Evolutionary conservation across 2,329 filamentous ascomycete genomes (phyloP).

Genomic region (Colletotrichum sp.): DNA sequence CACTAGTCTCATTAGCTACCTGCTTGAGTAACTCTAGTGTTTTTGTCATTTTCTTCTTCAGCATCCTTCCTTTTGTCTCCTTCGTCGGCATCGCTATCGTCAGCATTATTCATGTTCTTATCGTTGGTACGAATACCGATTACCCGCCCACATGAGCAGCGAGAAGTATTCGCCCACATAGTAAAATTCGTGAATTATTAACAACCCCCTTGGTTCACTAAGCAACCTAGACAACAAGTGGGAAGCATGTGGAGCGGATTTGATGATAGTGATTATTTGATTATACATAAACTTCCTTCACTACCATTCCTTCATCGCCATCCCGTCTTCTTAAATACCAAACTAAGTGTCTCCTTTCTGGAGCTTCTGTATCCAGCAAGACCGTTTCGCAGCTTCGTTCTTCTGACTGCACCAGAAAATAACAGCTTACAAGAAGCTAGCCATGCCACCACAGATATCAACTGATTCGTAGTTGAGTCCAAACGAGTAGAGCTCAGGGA

Average conservation of each 20-base stretch:
- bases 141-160: neutral
- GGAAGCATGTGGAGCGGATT: neutral
- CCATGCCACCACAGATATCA: neutral
- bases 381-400: neutral
- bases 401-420: neutral
- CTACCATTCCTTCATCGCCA: rapidly evolving
- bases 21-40: neutral
- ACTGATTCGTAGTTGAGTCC: neutral
- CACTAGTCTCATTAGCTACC: neutral
- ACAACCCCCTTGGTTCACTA: neutral
- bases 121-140: no score
- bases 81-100: neutral
- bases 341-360: rapidly evolving
- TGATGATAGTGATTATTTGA: neutral
- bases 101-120: no score
- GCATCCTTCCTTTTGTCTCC: rapidly evolving
- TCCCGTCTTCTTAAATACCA: rapidly evolving
- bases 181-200: neutral
- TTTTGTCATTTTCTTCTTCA: neutral
- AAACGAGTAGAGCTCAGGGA: neutral
- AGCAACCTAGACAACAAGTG: neutral
- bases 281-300: neutral
- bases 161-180: neutral
- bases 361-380: neutral
- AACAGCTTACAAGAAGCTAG: neutral